Percentiles rank a stretch among this genome's conserved stretches.
These are phyloP conservation scores for Lactifluus hygrophoroides DNA, from an alignment of 768 basidiomycete species.

Conservation along the genomic window DNA sequence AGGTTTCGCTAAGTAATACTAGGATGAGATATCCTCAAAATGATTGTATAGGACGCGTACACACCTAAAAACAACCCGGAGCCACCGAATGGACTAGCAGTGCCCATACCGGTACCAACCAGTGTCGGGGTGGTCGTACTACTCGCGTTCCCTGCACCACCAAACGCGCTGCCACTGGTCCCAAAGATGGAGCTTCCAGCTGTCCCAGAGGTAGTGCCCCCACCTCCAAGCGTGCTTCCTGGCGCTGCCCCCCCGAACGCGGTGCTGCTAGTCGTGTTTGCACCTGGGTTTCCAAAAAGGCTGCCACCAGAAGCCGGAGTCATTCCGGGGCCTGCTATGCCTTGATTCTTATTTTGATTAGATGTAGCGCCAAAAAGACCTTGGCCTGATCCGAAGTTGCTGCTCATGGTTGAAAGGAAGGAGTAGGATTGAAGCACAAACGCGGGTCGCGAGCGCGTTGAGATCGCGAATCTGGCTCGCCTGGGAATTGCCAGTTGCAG, in stretches of 20 bases:
- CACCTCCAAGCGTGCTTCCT: not conserved
- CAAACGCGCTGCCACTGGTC: conserved; percentile 2
- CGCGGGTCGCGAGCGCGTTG: not conserved
- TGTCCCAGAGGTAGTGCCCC: not conserved
- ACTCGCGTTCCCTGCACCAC: conserved; percentile 1
- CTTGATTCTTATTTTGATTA: conserved; percentile 18
- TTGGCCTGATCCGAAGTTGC: conserved; percentile 12
- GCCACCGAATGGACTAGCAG: not conserved
- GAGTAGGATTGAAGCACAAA: not conserved
- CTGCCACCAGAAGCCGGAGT: conserved; percentile 9
- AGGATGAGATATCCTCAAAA: not conserved
- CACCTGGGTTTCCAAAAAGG: conserved; percentile 18
- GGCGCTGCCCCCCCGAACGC: conserved; percentile 6
- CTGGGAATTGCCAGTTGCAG: no score
- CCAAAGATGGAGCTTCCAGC: not conserved
- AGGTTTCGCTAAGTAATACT: not conserved
- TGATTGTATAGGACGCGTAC: not conserved
- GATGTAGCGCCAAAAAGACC: conserved; percentile 1
- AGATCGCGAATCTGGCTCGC: not conserved
- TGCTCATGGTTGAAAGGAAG: conserved; percentile 13
- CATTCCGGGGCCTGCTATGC: not conserved
- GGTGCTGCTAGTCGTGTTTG: conserved; percentile 13
- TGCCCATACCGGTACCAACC: not conserved
- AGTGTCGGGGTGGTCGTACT: not conserved
- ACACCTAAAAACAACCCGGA: not conserved